Evolutionary conservation across 1,139 yeast species (phyloP), one percentile per base, ranked within the genome.

Genomic region (Yamadazyma sp.): DNA sequence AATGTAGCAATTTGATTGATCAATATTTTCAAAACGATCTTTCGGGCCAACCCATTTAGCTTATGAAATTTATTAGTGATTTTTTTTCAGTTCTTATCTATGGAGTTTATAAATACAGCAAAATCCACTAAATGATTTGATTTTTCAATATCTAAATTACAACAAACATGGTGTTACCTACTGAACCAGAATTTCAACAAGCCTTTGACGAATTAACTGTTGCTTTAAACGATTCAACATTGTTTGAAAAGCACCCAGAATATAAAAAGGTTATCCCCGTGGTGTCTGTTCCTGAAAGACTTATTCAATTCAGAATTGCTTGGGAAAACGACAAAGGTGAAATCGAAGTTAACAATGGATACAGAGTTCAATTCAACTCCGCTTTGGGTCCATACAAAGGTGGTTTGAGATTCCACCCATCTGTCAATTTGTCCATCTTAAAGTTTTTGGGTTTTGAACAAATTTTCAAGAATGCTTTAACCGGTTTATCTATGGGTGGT

Each of bases 301-400:
- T 89, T 56, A 80, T 92, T 62, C 97, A 89, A 67, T 92, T 92
- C 83, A 84, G 97, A 74, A 97, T 92, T 43, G 78, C 86, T 40
- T 92, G 98, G 98, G 97, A 92, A 74, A 88, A 90, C 62, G 98
- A 90, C 75, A 73, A 82, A 56, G 96, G 96, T 54, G 83, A 79
- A 58, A 75, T 87, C 61, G 94, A 89, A 73, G 95, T 90, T 52
- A 92, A 94, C 81, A 82, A 89, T 55, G 98, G 97, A 64, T 92
- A 78, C 87, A 82, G 98, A 75, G 97, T 92, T 48, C 98, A 92
- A 75, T 92, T 87, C 80, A 92, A 89, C 82, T 88, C 96, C 41
- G 95, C 97, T 43, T 79, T 92, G 54, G 98, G 98, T 64, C 98
- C 98, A 56, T 92, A 87, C 86, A 92, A 92, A 77, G 98, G 98